Evolutionary conservation across 164 flowering plant species (phyloP).

Genomic region (Chloranthus sessilifolius): DNA sequence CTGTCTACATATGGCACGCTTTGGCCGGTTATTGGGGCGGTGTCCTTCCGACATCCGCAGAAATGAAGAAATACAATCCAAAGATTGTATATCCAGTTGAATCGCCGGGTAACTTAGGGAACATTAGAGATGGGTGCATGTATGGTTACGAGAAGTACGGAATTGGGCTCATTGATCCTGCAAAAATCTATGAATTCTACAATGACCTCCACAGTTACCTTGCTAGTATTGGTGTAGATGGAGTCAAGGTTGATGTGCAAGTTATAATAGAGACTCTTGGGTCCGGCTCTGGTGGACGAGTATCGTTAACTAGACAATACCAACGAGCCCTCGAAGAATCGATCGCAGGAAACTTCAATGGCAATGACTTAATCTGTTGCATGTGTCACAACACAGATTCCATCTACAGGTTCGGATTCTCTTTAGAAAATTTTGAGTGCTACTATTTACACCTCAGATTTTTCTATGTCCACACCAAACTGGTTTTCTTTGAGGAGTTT

Average conservation of each 20-base stretch:
- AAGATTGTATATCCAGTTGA: conserved; percentile 50
- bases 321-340: conserved; percentile 70
- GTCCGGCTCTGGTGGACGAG: conserved; percentile 68
- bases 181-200: conserved; percentile 56
- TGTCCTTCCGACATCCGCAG: conserved; percentile 50
- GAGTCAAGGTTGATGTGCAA: conserved; percentile 86
- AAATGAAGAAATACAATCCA: conserved; percentile 59
- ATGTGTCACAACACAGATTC: conserved; percentile 68
- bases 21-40: conserved; percentile 87
- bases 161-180: conserved; percentile 56
- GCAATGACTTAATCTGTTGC: conserved; percentile 54
- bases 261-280: conserved; percentile 65
- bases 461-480: too few relatives aligned
- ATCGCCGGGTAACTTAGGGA: conserved; percentile 58
- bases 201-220: conserved; percentile 72
- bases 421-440: neutral
- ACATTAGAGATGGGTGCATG: conserved; percentile 54
- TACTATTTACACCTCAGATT: too few relatives aligned
- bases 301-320: conserved; percentile 42
- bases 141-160: conserved; percentile 64
- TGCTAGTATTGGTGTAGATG: conserved; percentile 57
- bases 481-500: too few relatives aligned
- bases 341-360: conserved; percentile 44
- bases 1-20: conserved; percentile 80
- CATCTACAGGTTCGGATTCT: conserved; percentile 37